Evolutionary conservation across 345 rosid genomes (phyloP).

Genomic region (Aquilaria sinensis): DNA sequence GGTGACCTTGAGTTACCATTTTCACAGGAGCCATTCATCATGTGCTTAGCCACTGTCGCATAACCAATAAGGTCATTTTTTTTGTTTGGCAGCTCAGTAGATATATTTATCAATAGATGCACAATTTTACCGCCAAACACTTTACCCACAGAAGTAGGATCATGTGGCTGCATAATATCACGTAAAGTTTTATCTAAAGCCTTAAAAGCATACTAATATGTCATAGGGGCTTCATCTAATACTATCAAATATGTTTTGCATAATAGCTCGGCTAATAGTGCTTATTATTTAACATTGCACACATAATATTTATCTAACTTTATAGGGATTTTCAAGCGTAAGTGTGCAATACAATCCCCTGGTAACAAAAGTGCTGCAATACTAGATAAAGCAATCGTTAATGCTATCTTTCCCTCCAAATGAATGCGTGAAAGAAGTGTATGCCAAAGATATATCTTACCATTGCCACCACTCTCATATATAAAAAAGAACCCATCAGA

Average conservation of each 20-base stretch:
- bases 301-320: not conserved
- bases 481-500: too few relatives aligned
- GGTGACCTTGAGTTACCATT: not conserved
- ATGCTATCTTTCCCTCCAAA: not conserved
- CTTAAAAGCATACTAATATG: not conserved
- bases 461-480: not conserved
- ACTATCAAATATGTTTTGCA: not conserved
- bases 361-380: not conserved
- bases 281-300: not conserved
- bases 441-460: not conserved
- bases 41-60: not conserved
- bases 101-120: not conserved
- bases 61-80: not conserved
- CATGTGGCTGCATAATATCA: not conserved
- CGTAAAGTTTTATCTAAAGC: not conserved
- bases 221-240: not conserved
- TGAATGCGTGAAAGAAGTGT: not conserved
- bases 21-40: slow-evolving; percentile 1
- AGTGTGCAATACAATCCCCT: too few relatives aligned
- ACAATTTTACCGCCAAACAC: not conserved
- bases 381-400: not conserved
- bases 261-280: not conserved
- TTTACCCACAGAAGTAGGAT: not conserved
- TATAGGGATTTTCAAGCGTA: not conserved
- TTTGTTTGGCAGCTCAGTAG: not conserved